These are phyloP conservation scores for Lactarius indigo DNA, from an alignment of 768 basidiomycete genomes.

Conservation along the genomic window DNA sequence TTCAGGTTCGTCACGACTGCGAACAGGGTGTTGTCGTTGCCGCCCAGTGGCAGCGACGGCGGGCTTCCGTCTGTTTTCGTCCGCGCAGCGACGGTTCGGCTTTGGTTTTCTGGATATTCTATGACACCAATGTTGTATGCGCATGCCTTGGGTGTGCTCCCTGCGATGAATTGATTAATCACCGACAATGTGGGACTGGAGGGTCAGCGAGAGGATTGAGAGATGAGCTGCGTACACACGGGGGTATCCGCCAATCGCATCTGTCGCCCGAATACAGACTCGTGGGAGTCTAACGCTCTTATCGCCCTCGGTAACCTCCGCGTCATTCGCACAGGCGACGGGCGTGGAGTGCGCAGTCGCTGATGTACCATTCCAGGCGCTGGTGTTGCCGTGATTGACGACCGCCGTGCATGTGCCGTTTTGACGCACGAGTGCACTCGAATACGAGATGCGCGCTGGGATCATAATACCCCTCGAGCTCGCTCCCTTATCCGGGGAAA, in stretches of 20 bases:
- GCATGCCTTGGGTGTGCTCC: background rate
- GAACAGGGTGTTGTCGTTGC: background rate
- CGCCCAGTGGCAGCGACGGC: background rate
- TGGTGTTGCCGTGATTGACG: too few species aligned
- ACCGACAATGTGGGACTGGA: background rate
- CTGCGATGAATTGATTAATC: too few species aligned
- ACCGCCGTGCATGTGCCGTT: too few species aligned
- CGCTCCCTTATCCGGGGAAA: background rate
- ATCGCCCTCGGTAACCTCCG: background rate
- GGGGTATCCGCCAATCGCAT: background rate
- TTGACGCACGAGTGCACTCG: too few species aligned
- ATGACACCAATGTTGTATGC: background rate
- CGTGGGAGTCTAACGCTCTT: conserved; percentile 56
- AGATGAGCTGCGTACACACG: background rate
- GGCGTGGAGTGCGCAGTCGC: background rate
- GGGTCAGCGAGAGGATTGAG: background rate
- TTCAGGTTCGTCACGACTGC: conserved; percentile 48
- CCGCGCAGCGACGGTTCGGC: too few species aligned
- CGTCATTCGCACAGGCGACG: background rate
- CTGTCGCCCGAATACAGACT: conserved; percentile 55
- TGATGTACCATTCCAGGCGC: background rate
- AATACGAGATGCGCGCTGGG: too few species aligned
- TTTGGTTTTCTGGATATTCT: conserved; percentile 30
- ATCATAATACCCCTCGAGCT: too few species aligned
- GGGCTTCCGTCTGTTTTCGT: background rate